phyloP scores from a whole-genome alignment of 352 stramenopile genomes.

The Halophytophthora polymorphica region DNA sequence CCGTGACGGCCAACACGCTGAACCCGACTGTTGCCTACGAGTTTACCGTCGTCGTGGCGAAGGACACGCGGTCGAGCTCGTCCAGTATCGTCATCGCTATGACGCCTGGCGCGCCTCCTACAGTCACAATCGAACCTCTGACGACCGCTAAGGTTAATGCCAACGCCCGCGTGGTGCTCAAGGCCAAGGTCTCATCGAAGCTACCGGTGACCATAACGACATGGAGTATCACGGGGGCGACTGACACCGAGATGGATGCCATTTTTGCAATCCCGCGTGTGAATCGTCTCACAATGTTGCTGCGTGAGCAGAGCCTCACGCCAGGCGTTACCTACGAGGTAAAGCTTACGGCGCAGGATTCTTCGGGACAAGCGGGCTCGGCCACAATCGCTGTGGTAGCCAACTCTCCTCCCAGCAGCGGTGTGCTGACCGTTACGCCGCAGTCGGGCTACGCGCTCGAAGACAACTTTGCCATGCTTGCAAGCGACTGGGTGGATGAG shows the following conservation, averaged over 20 bases:
- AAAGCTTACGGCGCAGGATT: conserved; percentile 46
- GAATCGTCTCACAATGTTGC: conserved; percentile 44
- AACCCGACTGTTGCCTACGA: conserved; percentile 53
- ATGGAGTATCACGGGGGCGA: conserved; percentile 43
- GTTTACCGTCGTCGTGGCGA: conserved; percentile 38
- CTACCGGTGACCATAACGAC: conserved; percentile 35
- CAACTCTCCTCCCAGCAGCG: conserved; percentile 56
- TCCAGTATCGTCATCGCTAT: conserved; percentile 43
- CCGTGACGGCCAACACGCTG: conserved; percentile 37
- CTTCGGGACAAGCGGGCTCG: conserved; percentile 29
- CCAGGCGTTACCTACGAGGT: conserved; percentile 48
- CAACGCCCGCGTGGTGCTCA: conserved; percentile 55
- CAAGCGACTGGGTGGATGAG: conserved; percentile 65
- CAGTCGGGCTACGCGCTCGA: conserved; percentile 45
- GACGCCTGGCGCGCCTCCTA: conserved; percentile 44
- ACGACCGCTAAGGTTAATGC: conserved; percentile 42
- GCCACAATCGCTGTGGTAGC: conserved; percentile 42
- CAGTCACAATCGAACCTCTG: conserved; percentile 51
- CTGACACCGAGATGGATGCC: conserved; percentile 14
- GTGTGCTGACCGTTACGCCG: conserved; percentile 37
- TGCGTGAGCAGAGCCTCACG: conserved; percentile 41
- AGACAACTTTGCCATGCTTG: conserved; percentile 46
- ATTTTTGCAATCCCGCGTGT: conserved; percentile 43
- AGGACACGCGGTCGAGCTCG: conserved; percentile 34
- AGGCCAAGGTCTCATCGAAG: conserved; percentile 43